These are phyloP conservation scores for Hemileia vastatrix DNA, from an alignment of 1,284 basidiomycete genomes.

Conservation along the genomic window DNA sequence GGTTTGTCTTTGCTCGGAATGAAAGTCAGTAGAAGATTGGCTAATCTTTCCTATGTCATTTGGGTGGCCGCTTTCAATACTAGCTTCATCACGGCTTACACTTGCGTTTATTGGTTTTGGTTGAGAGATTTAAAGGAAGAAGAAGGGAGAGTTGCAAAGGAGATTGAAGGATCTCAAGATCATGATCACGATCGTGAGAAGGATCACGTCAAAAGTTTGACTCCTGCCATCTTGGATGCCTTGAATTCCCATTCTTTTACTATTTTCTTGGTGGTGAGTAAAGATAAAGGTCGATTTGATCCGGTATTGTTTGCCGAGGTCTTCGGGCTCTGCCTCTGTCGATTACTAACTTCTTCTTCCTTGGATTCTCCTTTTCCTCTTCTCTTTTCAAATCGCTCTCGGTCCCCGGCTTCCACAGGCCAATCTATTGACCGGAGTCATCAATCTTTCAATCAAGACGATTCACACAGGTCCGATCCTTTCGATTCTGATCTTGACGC, in stretches of 20 bases:
- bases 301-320: too few species aligned
- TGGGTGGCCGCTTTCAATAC: slow-evolving; percentile 88
- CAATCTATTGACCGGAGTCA: slow-evolving; percentile 72
- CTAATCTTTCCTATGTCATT: slow-evolving; percentile 76
- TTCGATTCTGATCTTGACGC: too few species aligned
- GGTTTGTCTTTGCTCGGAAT: slow-evolving; percentile 51
- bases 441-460: slow-evolving; percentile 71
- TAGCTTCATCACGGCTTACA: too few species aligned
- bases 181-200: slow-evolving; percentile 45
- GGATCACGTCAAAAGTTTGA: slow-evolving; percentile 53
- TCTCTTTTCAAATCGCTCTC: too few species aligned
- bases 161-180: slow-evolving; percentile 67
- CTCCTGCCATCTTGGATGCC: too few species aligned
- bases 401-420: too few species aligned
- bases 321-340: too few species aligned
- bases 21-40: slow-evolving; percentile 71
- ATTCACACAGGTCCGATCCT: too few species aligned
- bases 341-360: background rate
- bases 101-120: too few species aligned
- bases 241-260: slow-evolving; percentile 70
- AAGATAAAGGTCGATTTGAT: too few species aligned
- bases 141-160: too few species aligned
- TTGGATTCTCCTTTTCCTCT: background rate
- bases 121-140: too few species aligned
- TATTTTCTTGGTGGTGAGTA: slow-evolving; percentile 69